phyloP scores from a whole-genome alignment of 768 basidiomycete species.

The Kwoniella sp. region DNA sequence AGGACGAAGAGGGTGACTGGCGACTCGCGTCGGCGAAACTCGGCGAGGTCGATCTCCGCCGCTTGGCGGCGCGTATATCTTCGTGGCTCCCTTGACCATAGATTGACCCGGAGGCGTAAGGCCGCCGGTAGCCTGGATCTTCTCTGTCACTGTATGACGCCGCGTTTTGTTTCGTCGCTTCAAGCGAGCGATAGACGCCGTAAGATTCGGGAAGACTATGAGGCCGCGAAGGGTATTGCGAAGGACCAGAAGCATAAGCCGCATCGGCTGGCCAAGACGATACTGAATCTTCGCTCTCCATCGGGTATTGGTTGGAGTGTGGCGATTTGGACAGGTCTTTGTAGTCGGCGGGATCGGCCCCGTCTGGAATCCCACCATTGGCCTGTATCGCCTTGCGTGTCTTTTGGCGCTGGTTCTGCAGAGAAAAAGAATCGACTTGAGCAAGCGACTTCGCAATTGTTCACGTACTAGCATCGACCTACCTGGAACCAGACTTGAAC shows the following conservation, averaged over 20 bases:
- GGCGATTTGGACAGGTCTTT: constrained; percentile 19
- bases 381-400: constrained; percentile 4
- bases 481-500: constrained; percentile 48
- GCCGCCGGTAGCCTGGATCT: not conserved
- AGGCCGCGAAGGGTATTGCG: no score
- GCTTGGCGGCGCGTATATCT: no score
- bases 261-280: constrained; percentile 10
- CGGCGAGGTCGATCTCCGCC: no score
- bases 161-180: not conserved
- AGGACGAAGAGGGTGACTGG: not conserved
- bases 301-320: constrained; percentile 5
- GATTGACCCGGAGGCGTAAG: not conserved
- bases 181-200: not conserved
- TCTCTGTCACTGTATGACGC: not conserved
- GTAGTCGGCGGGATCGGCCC: constrained; percentile 19
- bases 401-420: constrained; percentile 25
- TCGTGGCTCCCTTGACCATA: no score
- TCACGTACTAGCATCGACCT: not conserved
- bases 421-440: not conserved
- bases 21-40: not conserved
- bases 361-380: constrained; percentile 20
- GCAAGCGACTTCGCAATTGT: not conserved
- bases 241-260: no score
- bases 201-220: not conserved
- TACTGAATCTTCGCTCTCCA: constrained; percentile 9